Conservation (phyloP, 768 basidiomycete genomes). For the Suillus cothurnatus region DNA sequence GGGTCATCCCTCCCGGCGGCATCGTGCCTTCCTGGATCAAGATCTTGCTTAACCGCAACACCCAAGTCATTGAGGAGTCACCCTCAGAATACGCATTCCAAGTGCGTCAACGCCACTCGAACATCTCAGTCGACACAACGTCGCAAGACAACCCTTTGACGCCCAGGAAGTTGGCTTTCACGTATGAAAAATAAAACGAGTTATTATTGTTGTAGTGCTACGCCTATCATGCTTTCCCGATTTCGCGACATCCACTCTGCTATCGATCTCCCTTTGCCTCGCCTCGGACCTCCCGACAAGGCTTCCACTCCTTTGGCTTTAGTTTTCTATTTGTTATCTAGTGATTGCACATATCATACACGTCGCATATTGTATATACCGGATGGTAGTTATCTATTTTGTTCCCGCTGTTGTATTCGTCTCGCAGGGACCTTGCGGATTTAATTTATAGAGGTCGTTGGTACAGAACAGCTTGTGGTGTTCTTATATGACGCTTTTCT, state of each 20-base stretch:
- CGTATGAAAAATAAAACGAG: constrained; percentile 26
- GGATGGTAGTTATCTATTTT: background rate
- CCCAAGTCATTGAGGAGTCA: background rate
- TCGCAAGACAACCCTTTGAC: constrained; percentile 26
- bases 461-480: background rate
- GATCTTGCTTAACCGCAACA: constrained; percentile 24
- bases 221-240: background rate
- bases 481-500: background rate
- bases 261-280: background rate
- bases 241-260: background rate
- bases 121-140: constrained; percentile 35
- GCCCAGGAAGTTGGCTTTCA: constrained; percentile 28
- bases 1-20: constrained; percentile 72
- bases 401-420: background rate
- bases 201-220: background rate
- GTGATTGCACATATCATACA: background rate
- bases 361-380: background rate
- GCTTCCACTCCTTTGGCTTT: constrained; percentile 1
- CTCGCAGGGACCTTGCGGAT: background rate
- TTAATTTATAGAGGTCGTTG: too few species aligned
- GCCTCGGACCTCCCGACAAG: background rate
- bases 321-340: background rate
- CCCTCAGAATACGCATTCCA: constrained; percentile 33
- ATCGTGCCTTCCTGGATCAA: constrained; percentile 67
- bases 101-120: constrained; percentile 34